Conservation (phyloP, 1,139 yeast species). For the Yamadazyma conglobata region DNA sequence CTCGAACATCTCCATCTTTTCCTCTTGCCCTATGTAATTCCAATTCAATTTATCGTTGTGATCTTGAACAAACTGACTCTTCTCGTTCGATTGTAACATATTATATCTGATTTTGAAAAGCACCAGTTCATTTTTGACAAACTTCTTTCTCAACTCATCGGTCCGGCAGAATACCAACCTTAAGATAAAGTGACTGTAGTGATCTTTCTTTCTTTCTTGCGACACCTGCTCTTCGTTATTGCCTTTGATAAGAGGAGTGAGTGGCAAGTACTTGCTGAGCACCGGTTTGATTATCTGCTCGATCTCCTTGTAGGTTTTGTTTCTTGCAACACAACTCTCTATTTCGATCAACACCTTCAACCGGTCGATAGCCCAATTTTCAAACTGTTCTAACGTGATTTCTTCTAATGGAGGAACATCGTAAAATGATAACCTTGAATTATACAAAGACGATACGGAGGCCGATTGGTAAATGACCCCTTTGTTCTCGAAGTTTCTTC, state of each 20-base stretch:
- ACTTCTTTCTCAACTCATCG: constrained; percentile 80
- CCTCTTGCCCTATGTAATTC: constrained; percentile 65
- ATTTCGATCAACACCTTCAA: constrained; percentile 79
- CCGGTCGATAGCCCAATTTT: constrained; percentile 92
- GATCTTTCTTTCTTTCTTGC: constrained; percentile 77
- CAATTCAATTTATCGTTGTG: constrained; percentile 58
- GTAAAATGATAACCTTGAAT: constrained; percentile 59
- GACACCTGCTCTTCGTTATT: constrained; percentile 30
- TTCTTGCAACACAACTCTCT: constrained; percentile 69
- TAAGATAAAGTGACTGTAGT: constrained; percentile 84
- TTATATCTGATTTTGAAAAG: constrained; percentile 73
- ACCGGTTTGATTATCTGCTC: constrained; percentile 65
- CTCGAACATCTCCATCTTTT: constrained; percentile 49
- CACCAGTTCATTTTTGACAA: constrained; percentile 69
- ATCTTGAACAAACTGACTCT: constrained; percentile 60
- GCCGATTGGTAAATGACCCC: constrained; percentile 34
- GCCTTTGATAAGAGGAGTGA: constrained; percentile 31
- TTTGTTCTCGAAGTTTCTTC: constrained; percentile 59
- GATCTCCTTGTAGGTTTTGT: constrained; percentile 61
- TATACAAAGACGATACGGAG: constrained; percentile 12
- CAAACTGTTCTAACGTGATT: constrained; percentile 88
- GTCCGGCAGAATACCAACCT: constrained; percentile 87
- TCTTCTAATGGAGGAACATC: constrained; percentile 75
- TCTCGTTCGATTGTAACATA: constrained; percentile 65
- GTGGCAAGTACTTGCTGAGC: constrained; percentile 62